Percentiles rank a stretch among this genome's conserved stretches.
These are phyloP conservation scores for Eruca vesicaria DNA, from an alignment of 441 rosid species.

Conservation along the genomic window DNA sequence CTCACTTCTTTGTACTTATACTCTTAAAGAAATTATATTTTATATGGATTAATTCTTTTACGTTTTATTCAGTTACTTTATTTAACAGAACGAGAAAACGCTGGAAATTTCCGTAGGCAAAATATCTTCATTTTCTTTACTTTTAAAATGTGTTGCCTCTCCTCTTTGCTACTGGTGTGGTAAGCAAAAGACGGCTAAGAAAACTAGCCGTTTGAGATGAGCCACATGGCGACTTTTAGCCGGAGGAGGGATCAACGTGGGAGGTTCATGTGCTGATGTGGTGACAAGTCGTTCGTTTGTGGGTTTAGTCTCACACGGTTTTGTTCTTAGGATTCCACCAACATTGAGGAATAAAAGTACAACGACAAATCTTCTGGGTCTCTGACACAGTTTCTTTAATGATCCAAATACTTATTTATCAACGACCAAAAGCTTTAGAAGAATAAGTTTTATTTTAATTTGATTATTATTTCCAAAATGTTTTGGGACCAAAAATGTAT, in stretches of 20 bases:
- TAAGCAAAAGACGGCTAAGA: conserved; percentile 23
- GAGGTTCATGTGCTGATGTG: conserved; percentile 12
- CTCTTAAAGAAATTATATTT: neutral
- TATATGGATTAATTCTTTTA: neutral
- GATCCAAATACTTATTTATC: neutral
- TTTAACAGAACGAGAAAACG: conserved; percentile 8
- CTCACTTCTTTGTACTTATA: conserved; percentile 15
- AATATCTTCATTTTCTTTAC: conserved; percentile 12
- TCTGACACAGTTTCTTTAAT: neutral
- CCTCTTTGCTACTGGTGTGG: neutral
- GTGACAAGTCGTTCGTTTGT: conserved; percentile 10
- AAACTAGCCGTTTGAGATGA: conserved; percentile 35
- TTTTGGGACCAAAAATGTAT: no score
- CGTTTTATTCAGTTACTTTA: neutral
- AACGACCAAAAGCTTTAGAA: no score
- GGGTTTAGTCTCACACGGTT: conserved; percentile 35
- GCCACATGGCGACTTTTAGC: conserved; percentile 5
- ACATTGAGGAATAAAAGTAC: no score
- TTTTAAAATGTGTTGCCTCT: neutral
- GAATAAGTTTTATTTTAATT: no score
- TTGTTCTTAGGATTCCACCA: conserved; percentile 17
- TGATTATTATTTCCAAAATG: no score
- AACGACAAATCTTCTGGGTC: neutral
- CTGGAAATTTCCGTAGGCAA: conserved; percentile 20
- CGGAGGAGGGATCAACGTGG: conserved; percentile 13